These are phyloP conservation scores for Austropuccinia psidii DNA, from an alignment of 1,284 basidiomycete genomes.

Conservation along the genomic window DNA sequence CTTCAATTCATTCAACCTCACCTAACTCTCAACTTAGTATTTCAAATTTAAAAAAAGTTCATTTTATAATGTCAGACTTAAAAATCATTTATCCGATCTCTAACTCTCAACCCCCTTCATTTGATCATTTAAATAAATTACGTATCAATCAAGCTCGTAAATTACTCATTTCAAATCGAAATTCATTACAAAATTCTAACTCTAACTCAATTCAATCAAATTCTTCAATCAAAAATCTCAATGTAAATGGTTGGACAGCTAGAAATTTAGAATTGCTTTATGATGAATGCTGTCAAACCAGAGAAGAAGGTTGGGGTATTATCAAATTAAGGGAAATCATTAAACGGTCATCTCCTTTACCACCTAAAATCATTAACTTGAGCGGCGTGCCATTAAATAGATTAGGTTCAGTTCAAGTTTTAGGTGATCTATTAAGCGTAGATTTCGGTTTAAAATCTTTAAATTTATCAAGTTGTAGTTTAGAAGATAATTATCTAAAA, in stretches of 20 bases:
- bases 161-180: conserved; percentile 73
- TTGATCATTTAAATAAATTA: conserved; percentile 70
- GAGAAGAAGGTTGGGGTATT: conserved; percentile 61
- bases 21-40: conserved; percentile 38
- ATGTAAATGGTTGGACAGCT: conserved; percentile 67
- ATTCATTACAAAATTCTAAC: conserved; percentile 62
- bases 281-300: conserved; percentile 65
- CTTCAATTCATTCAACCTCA: too few species aligned
- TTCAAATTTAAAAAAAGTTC: conserved; percentile 41
- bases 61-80: conserved; percentile 44
- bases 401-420: conserved; percentile 61
- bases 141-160: conserved; percentile 64
- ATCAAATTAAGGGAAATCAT: conserved; percentile 61
- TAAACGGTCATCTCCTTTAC: conserved; percentile 55
- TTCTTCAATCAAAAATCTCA: conserved; percentile 47
- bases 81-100: conserved; percentile 45
- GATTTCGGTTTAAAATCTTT: conserved; percentile 81
- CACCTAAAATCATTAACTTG: conserved; percentile 62
- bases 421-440: conserved; percentile 78
- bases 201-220: conserved; percentile 49
- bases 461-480: conserved; percentile 67
- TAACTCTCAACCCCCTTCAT: conserved; percentile 37
- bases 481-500: conserved; percentile 76
- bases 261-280: conserved; percentile 73
- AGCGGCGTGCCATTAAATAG: conserved; percentile 64